Evolutionary conservation across 2,329 filamentous ascomycete genomes (phyloP), one percentile per base, ranked within the genome.

Genomic region (Ophiostoma ulmi): DNA sequence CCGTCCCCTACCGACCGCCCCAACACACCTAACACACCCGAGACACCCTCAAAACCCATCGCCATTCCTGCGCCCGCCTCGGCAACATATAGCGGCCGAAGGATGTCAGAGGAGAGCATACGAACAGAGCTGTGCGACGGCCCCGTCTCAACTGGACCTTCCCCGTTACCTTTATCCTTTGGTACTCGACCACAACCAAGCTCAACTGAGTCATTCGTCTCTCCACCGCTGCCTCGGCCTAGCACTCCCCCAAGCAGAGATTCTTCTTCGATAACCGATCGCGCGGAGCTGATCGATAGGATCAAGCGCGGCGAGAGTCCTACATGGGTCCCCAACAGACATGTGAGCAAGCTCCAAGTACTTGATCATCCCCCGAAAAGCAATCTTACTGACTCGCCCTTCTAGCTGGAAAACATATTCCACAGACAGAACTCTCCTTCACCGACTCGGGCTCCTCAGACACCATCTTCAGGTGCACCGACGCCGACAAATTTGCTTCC

Each of bases 251-350:
- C 65, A 11, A 67, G 26, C 39, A 39, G 38, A 11, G 65, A 65
- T 36, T 14, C 65, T 26, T 20, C 38, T 13, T 31, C 66, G 5
- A 68, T 13, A 5, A 84, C 83, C 22, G 88, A 93, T 78, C 86
- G 94, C 74, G 88, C 88, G 71, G 90, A 94, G 79, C 82, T 97
- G 75, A 97, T 98, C 71, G 87, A 93, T 79, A 86, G 90, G 74
- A 85, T 97, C 74, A 97, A 97, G 81, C 88, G 87, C 78, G 88
- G 88, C 41, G 89, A 93, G 79, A 91, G 88, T 76, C 90, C 91
- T 52, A 87, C 88, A 5, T 95, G 92, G 92, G 86, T 65, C 35
- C 63, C 88, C 38, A 87, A 84, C 77, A 85, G 85, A 76, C 85
- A 86, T 83, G 90, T 88, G 80, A 70, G 82, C 79, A 48, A n/a